Evolutionary conservation across 805 yeast genomes (phyloP).

Genomic region (Wickerhamiella vanderwaltii): DNA sequence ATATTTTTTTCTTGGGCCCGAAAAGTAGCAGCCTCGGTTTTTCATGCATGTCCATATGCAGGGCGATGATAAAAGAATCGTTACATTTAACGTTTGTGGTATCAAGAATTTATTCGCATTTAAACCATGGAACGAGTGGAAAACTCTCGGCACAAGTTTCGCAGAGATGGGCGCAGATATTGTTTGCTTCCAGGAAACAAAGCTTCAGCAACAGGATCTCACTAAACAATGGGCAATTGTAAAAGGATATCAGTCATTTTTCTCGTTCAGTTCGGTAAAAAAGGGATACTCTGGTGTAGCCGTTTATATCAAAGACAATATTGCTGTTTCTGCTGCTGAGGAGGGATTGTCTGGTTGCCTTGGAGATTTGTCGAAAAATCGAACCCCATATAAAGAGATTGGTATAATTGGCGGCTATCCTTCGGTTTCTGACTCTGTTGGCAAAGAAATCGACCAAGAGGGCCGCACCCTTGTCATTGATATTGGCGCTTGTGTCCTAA

Average conservation of each 20-base stretch:
- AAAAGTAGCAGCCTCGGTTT: neutral
- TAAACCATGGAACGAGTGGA: constrained; percentile 62
- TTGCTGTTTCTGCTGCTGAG: constrained; percentile 62
- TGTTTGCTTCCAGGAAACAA: constrained; percentile 78
- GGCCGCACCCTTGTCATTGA: constrained; percentile 76
- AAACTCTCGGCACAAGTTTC: constrained; percentile 29
- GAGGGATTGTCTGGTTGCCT: constrained; percentile 77
- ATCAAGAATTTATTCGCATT: constrained; percentile 66
- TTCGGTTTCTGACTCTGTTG: constrained; percentile 29
- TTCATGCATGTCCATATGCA: neutral
- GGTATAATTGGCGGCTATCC: constrained; percentile 71
- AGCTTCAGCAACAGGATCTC: constrained; percentile 43
- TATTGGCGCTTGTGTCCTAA: constrained; percentile 35
- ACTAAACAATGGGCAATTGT: constrained; percentile 39
- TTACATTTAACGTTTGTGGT: constrained; percentile 70
- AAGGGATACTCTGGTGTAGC: constrained; percentile 93
- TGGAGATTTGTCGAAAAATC: constrained; percentile 10
- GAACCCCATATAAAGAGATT: constrained; percentile 15
- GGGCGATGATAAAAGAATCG: neutral
- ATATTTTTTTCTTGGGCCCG: neutral
- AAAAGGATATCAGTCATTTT: constrained; percentile 48
- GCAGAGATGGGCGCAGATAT: constrained; percentile 50
- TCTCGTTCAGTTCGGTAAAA: constrained; percentile 52
- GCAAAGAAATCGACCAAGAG: constrained; percentile 53
- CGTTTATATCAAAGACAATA: constrained; percentile 44